Conservation (phyloP, 2,329 filamentous ascomycete genomes). For the Cryphonectria naterciae region DNA sequence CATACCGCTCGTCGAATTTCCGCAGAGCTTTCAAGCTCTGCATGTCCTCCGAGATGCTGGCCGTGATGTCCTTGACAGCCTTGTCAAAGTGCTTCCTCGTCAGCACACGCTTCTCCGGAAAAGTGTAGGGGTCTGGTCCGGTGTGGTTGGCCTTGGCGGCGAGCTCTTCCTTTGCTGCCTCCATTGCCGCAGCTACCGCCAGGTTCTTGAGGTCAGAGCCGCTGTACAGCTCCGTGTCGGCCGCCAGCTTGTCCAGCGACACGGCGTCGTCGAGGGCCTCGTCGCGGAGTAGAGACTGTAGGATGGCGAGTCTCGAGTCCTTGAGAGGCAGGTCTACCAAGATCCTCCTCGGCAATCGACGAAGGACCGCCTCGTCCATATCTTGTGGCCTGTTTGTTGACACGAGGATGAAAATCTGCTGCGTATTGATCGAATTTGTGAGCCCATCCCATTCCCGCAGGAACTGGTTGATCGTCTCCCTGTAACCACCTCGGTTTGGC, state of each 20-base stretch:
- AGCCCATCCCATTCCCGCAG: constrained; percentile 96
- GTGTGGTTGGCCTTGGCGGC: constrained; percentile 38
- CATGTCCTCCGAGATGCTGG: constrained; percentile 95
- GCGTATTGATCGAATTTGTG: constrained; percentile 56
- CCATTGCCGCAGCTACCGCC: constrained; percentile 77
- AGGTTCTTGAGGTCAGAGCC: constrained; percentile 85
- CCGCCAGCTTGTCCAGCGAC: constrained; percentile 64
- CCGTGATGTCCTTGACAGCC: constrained; percentile 85
- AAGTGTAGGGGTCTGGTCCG: constrained; percentile 55
- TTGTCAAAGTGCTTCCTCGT: constrained; percentile 76
- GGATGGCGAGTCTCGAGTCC: constrained; percentile 61
- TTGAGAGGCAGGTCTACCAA: constrained; percentile 73
- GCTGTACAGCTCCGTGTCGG: constrained; percentile 75
- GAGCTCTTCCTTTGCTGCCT: constrained; percentile 76
- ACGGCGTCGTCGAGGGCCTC: constrained; percentile 67
- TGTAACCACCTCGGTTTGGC: constrained; percentile 70
- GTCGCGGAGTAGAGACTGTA: constrained; percentile 71
- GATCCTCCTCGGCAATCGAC: constrained; percentile 73
- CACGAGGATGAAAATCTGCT: constrained; percentile 95
- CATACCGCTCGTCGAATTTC: constrained; percentile 95
- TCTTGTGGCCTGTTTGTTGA: constrained; percentile 96
- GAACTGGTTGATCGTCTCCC: constrained; percentile 96
- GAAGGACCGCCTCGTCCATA: constrained; percentile 83
- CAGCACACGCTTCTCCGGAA: constrained; percentile 72
- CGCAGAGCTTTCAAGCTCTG: constrained; percentile 79